phyloP scores from a whole-genome alignment of 192 early-diverging fungal genomes.

The Backusella circina region DNA sequence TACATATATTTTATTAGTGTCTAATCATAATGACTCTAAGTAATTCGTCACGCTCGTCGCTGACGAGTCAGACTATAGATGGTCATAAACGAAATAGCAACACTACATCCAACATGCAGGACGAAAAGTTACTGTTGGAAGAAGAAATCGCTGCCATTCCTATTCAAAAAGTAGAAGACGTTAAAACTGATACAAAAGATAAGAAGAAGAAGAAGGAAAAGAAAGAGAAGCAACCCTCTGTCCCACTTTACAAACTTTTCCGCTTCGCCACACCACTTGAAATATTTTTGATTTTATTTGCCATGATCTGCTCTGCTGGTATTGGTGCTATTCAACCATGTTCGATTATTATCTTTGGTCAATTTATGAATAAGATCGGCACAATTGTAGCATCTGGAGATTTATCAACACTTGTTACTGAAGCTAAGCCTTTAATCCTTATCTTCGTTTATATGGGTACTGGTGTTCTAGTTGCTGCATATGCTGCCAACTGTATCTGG shows the following conservation, averaged over 20 bases:
- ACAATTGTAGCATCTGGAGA: background rate
- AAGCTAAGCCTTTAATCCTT: constrained; percentile 26
- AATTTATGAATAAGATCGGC: constrained; percentile 15
- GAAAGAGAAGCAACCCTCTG: constrained; percentile 42
- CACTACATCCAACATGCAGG: background rate
- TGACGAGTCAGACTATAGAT: constrained; percentile 4
- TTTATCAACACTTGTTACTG: background rate
- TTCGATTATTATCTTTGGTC: constrained; percentile 32
- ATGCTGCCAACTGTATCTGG: constrained; percentile 56
- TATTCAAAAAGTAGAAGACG: background rate
- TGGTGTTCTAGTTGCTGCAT: constrained; percentile 51
- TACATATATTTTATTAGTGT: background rate
- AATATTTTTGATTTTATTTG: constrained; percentile 16
- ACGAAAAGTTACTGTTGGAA: background rate
- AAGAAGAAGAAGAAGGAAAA: constrained; percentile 17
- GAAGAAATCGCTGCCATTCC: background rate
- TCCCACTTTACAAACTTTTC: constrained; percentile 60
- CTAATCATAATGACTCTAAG: background rate
- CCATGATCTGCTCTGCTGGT: constrained; percentile 15
- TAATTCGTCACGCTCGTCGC: constrained; percentile 2
- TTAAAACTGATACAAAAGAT: background rate
- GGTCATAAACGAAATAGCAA: background rate
- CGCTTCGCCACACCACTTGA: constrained; percentile 48
- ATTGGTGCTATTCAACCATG: constrained; percentile 31
- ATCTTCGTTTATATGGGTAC: constrained; percentile 58